phyloP scores from a whole-genome alignment of 176 grass and related monocot genomes.

The bread wheat (Triticum aestivum) region DNA sequence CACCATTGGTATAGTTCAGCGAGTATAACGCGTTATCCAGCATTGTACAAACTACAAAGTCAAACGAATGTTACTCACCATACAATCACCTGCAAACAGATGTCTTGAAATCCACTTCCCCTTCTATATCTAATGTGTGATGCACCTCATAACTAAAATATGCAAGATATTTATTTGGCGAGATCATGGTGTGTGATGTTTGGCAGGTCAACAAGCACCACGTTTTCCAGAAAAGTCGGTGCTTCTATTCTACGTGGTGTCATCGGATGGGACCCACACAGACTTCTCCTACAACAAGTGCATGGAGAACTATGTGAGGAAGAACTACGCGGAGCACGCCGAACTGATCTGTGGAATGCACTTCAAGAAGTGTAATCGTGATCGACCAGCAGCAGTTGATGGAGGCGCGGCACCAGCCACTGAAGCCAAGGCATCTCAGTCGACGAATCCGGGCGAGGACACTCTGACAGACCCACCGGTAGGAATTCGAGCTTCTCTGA shows the following conservation, averaged over 20 bases:
- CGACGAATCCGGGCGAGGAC: background rate
- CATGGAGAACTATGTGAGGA: constrained; percentile 65
- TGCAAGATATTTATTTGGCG: background rate
- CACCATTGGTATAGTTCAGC: no score
- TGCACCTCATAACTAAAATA: background rate
- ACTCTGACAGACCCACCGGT: background rate
- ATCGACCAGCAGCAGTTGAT: constrained; percentile 4
- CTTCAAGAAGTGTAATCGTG: constrained; percentile 30
- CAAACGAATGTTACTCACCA: no score
- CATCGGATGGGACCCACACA: constrained; percentile 47
- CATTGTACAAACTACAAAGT: no score
- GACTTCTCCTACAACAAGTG: constrained; percentile 92
- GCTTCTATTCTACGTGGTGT: constrained; percentile 73
- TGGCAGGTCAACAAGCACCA: constrained; percentile 70
- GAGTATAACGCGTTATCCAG: no score
- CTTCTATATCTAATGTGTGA: background rate
- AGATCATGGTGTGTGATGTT: background rate
- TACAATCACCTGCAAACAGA: no score
- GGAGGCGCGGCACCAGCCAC: background rate
- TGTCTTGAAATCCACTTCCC: no score
- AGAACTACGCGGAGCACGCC: constrained; percentile 47
- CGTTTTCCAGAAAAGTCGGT: constrained; percentile 44
- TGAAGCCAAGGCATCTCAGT: constrained; percentile 6
- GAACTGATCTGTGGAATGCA: constrained; percentile 64
- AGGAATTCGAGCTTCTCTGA: background rate